Percentiles rank a stretch among this genome's conserved stretches.
Evolutionary conservation across 2,329 filamentous ascomycete species (phyloP).

Genomic region (Neopestalotiopsis rosae): DNA sequence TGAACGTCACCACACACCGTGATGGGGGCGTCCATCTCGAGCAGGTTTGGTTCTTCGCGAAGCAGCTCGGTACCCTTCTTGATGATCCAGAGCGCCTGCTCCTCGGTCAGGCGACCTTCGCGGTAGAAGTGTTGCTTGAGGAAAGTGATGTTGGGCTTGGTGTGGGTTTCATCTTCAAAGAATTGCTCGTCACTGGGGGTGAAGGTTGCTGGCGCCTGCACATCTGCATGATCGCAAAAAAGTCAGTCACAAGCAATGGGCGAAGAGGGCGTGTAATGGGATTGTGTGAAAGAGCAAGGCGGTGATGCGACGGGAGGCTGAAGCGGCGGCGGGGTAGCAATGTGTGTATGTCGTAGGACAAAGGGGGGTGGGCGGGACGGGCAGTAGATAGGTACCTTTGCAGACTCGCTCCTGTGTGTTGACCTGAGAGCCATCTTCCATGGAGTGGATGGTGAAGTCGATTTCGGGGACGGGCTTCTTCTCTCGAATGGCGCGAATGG

Average conservation of each 20-base stretch:
- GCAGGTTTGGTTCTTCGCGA: constrained; percentile 87
- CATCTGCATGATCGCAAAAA: constrained; percentile 65
- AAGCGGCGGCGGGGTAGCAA: constrained; percentile 28
- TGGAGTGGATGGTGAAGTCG: constrained; percentile 96
- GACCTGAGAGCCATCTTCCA: constrained; percentile 96
- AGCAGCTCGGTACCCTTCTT: constrained; percentile 86
- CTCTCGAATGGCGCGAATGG: constrained; percentile 87
- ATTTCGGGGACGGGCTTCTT: constrained; percentile 98
- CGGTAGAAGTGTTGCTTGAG: constrained; percentile 98
- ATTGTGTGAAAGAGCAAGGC: neutral
- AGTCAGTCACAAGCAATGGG: constrained; percentile 25
- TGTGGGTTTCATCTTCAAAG: constrained; percentile 82
- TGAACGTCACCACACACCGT: constrained; percentile 98
- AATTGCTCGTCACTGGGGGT: constrained; percentile 95
- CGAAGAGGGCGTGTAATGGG: neutral
- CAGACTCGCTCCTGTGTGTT: constrained; percentile 95
- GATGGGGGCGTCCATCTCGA: constrained; percentile 99
- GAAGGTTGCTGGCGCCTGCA: constrained; percentile 94
- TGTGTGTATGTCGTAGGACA: constrained; percentile 6
- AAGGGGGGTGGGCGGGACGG: neutral
- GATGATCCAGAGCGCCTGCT: constrained; percentile 97
- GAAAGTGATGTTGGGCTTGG: constrained; percentile 91
- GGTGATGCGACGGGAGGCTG: neutral
- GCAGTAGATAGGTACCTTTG: constrained; percentile 74
- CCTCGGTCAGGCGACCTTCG: constrained; percentile 94